Evolutionary conservation across 2,329 filamentous ascomycete species (phyloP).

Genomic region (Diaporthe helianthi): DNA sequence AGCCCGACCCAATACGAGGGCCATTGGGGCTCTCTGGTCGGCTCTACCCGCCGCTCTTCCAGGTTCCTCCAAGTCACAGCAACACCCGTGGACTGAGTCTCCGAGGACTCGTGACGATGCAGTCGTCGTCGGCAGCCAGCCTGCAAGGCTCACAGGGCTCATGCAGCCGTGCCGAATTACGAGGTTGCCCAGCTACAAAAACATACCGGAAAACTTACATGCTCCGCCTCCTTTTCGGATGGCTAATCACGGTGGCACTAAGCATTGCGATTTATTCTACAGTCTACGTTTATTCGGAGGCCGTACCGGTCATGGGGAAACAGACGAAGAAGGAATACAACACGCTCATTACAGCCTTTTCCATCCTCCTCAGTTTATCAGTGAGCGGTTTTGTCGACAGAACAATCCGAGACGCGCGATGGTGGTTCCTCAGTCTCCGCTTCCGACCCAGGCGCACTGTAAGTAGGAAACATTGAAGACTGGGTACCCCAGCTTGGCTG

Average conservation of each 20-base stretch:
- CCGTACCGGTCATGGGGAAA: conserved; percentile 42
- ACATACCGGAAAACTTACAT: conserved; percentile 4
- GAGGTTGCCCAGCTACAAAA: neutral
- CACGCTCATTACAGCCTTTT: conserved; percentile 51
- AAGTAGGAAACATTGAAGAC: conserved; percentile 13
- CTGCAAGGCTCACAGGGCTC: neutral
- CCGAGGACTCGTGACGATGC: conserved; percentile 3
- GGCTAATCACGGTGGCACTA: neutral
- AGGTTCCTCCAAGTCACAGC: neutral
- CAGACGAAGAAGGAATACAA: conserved; percentile 51
- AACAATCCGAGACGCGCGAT: conserved; percentile 53
- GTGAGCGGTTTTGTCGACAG: conserved; percentile 52
- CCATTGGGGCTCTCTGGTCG: neutral
- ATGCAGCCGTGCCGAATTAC: conserved; percentile 4
- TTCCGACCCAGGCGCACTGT: conserved; percentile 45
- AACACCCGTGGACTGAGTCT: too few relatives aligned
- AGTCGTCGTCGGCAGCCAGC: neutral
- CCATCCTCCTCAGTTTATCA: conserved; percentile 51
- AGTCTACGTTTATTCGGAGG: neutral
- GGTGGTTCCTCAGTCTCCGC: conserved; percentile 51
- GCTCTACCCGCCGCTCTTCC: neutral
- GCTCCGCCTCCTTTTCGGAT: conserved; percentile 1
- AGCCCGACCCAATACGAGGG: neutral
- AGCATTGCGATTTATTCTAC: neutral
- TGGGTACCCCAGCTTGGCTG: conserved; percentile 35